Conservation (phyloP, 192 early-diverging fungal species). For the Borealophlyctis nickersoniae region DNA sequence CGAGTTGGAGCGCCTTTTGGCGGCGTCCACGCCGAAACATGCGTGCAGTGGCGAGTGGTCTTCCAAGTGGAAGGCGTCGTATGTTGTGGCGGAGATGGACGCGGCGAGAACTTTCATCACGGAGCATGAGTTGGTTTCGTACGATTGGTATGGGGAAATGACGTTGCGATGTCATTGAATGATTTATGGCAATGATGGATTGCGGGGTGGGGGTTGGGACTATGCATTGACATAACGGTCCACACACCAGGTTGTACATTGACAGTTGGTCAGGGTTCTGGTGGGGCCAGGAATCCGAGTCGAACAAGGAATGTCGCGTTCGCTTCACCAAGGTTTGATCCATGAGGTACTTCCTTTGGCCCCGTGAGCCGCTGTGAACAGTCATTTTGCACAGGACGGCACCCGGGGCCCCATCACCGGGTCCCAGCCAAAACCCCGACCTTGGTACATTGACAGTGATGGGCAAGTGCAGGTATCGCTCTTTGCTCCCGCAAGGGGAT, state of each 20-base stretch:
- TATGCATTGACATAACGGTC: too few relatives aligned
- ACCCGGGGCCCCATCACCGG: not conserved
- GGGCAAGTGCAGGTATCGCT: not conserved
- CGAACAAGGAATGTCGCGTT: not conserved
- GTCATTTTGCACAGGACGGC: too few relatives aligned
- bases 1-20: not conserved
- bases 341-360: too few relatives aligned
- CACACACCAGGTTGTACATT: not conserved
- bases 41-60: not conserved
- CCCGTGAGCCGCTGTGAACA: too few relatives aligned
- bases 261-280: not conserved
- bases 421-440: not conserved
- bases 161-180: too few relatives aligned
- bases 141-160: not conserved
- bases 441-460: not conserved
- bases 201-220: too few relatives aligned
- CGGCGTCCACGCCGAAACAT: not conserved
- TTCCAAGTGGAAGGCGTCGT: conserved; percentile 23
- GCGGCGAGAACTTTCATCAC: not conserved
- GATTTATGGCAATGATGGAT: too few relatives aligned
- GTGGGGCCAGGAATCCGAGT: not conserved
- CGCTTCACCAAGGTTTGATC: not conserved
- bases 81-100: conserved; percentile 15
- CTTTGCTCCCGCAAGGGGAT: not conserved
- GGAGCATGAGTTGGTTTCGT: not conserved